These are phyloP conservation scores for Malassezia nana DNA, from an alignment of 1,284 basidiomycete genomes.

Conservation along the genomic window DNA sequence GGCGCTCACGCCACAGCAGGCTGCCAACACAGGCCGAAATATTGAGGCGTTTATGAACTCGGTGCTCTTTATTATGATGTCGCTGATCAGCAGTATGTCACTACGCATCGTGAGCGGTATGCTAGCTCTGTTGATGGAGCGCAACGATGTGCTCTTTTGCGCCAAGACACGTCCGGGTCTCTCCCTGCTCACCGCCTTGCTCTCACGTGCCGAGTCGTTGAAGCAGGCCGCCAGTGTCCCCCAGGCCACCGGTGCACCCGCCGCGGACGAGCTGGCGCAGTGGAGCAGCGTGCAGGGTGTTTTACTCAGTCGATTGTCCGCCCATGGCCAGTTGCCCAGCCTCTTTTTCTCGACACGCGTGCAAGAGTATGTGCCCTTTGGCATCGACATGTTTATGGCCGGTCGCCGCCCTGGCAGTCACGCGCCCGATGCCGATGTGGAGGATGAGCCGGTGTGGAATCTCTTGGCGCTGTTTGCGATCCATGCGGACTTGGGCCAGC, in stretches of 20 bases:
- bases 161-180: constrained; percentile 72
- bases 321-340: constrained; percentile 54
- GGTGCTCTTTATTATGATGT: constrained; percentile 75
- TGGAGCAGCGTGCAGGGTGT: constrained; percentile 66
- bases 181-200: constrained; percentile 78
- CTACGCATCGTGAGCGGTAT: constrained; percentile 77
- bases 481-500: constrained; percentile 73
- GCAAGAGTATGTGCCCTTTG: constrained; percentile 54
- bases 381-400: constrained; percentile 46
- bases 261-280: constrained; percentile 66
- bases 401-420: constrained; percentile 13
- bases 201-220: constrained; percentile 82
- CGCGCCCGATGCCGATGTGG: constrained; percentile 55
- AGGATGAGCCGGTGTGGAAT: constrained; percentile 85
- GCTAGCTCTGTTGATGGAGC: constrained; percentile 70
- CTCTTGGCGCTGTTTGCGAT: constrained; percentile 80
- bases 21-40: constrained; percentile 64
- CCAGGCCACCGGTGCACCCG: constrained; percentile 19
- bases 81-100: constrained; percentile 65
- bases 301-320: constrained; percentile 68
- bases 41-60: constrained; percentile 78
- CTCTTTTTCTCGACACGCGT: constrained; percentile 85
- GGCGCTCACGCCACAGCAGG: constrained; percentile 18
- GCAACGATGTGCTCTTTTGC: constrained; percentile 64
- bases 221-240: constrained; percentile 54